Base-by-base conservation (phyloP, 176 grass and related monocot genomes). In the Avena atlantica region DNA sequence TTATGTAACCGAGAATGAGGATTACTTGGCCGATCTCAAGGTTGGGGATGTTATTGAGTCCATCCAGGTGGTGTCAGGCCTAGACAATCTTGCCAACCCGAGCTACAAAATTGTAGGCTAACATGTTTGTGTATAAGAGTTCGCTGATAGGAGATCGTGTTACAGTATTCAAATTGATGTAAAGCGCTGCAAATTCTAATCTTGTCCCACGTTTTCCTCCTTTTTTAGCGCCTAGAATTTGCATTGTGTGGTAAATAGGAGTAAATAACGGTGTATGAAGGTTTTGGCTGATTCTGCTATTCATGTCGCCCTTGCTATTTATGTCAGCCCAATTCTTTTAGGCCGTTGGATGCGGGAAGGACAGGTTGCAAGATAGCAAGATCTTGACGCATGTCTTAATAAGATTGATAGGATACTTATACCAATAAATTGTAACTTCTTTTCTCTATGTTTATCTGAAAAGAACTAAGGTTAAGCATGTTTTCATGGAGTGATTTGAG, bases 11-110 rank as follows among this genome's bases (percentile, higher is more conserved):
- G 76, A 99, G 83, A 99, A 99, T 9, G 97, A 99, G 82, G 92
- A 94, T 89, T 92, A 77, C 63, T 84, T 99, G 70, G 97, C 94
- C 0, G 97, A 99, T 86, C 88, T 99, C 62, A 99, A 99, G 81
- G 97, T 99, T 56, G 97, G 97, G 24, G 97, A 99, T 73, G 87
- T 99, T n/a, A 96, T 99, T 21, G 94, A 99, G 74, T 99, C 97
- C 1, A 93, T 94, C 74, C 94, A 99, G 81, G 92, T 99, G 4
- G 89, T 99, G 53, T 96, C 92, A 55, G 97, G 97, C 73, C 74
- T 99, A 60, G 91, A 96, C 65, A 99, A 99, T 81, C 94, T 99
- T 27, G 91, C 80, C 68, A 99, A 99, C 78, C 94, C 97, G 58
- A 99, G 85, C 86, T 99, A 99, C 84, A 99, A 96, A 74, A 88